Evolutionary conservation across 2,329 filamentous ascomycete genomes (phyloP), one percentile per base, ranked within the genome.

Genomic region (Trichoderma asperellum): DNA sequence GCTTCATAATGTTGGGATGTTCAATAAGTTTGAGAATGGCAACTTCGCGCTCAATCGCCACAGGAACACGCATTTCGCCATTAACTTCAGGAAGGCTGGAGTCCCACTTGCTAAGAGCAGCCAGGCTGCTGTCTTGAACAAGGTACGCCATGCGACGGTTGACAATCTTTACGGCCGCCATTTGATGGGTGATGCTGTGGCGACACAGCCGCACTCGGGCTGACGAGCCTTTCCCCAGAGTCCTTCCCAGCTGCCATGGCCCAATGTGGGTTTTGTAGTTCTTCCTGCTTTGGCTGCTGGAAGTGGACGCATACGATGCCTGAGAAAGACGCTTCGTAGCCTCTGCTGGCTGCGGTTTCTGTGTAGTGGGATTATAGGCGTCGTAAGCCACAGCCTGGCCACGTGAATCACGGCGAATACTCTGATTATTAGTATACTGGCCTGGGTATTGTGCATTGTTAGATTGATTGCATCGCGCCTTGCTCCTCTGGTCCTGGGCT

Each of bases 21-120:
- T 97, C 91, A 71, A 98, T 92, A 69, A 98, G 86, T 81, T 97
- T 98, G 87, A 99, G 93, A 74, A 99, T 96, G 37, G 95, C 94
- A 52, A 99, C 94, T 78, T 99, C 96, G 67, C 96, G 88, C 81
- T 98, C 95, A 71, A 99, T 92, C 1, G 94, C 92, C 75, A 95
- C 89, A 1, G 95, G 95, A 77, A 97, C 94, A 66, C 88, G 86
- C 73, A 89, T 87, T 70, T 91, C 85, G 52, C 89, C 89, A 62
- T 87, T 84, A 43, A 85, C 82, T 47, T 84, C 85, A 32, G 85
- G 87, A 67, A 83, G 81, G 65, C 80, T 88, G 49, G 84, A 85
- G 71, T 92, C 90, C 78, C 89, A 91, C 74, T 90, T 87, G 76
- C 95, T 93, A 72, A 97, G 87, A 60, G 92, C 91, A 16, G 91